These are phyloP conservation scores for Cercophora sp. DNA, from an alignment of 495 filamentous ascomycete genomes.

Conservation along the genomic window DNA sequence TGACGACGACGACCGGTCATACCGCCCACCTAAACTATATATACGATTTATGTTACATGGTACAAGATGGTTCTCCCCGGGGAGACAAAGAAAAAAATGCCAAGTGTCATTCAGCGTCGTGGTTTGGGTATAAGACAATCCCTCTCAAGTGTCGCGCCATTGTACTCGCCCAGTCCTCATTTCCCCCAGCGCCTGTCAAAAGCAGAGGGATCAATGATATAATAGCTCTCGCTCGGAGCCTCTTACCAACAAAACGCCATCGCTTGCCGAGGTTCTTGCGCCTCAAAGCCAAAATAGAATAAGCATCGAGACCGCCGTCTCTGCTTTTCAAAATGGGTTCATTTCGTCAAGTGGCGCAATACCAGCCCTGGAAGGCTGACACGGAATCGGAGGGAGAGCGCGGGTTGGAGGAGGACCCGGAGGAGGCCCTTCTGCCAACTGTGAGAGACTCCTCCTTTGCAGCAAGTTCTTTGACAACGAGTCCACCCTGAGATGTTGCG, in stretches of 20 bases:
- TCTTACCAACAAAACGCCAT: slow-evolving; percentile 2
- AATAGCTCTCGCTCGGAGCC: neutral
- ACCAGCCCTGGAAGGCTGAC: slow-evolving; percentile 8
- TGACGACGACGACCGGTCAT: neutral
- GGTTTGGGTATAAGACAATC: no score
- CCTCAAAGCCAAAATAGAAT: no score
- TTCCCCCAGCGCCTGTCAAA: neutral
- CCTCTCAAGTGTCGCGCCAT: no score
- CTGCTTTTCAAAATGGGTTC: neutral
- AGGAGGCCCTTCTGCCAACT: slow-evolving; percentile 55
- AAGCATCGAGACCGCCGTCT: neutral
- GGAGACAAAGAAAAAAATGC: neutral
- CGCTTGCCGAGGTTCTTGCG: neutral
- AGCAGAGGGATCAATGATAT: slow-evolving; percentile 1
- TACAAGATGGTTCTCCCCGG: slow-evolving; percentile 4
- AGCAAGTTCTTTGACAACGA: slow-evolving; percentile 25
- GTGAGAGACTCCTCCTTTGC: slow-evolving; percentile 55
- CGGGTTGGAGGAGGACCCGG: slow-evolving; percentile 59
- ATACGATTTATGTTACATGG: slow-evolving; percentile 6
- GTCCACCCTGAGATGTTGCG: slow-evolving; percentile 29
- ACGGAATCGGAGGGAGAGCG: slow-evolving; percentile 60
- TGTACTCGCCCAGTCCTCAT: no score
- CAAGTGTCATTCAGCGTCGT: slow-evolving; percentile 1
- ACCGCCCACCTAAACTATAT: neutral
- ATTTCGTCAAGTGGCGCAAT: neutral